Evolutionary conservation across 2,329 filamentous ascomycete genomes (phyloP).

Genomic region (Cadophora sp.): DNA sequence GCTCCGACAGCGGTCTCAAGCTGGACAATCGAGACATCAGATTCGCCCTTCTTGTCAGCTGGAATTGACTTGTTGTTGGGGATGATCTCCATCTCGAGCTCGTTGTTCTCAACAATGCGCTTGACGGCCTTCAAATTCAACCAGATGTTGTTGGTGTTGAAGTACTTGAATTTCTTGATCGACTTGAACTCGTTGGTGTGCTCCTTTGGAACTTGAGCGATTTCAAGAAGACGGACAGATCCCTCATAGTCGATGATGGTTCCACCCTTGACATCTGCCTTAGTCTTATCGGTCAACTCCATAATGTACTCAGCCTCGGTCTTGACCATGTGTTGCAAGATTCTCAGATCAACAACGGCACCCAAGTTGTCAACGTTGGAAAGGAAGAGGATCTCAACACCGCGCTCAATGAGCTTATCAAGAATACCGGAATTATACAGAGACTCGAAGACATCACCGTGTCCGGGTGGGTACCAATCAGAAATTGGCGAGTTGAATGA

Average conservation of each 20-base stretch:
- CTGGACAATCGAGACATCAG: conserved; percentile 95
- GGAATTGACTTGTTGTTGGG: conserved; percentile 99
- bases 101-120: conserved; percentile 97
- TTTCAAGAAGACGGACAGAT: conserved; percentile 94
- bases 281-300: conserved; percentile 99
- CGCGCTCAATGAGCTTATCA: conserved; percentile 92
- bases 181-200: conserved; percentile 99
- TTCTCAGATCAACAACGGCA: conserved; percentile 95
- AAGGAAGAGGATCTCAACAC: conserved; percentile 97
- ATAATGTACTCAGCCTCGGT: conserved; percentile 98
- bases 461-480: conserved; percentile 98
- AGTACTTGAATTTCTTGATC: conserved; percentile 99
- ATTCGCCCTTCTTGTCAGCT: conserved; percentile 99
- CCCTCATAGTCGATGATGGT: conserved; percentile 99
- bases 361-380: conserved; percentile 99
- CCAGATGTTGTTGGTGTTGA: conserved; percentile 99
- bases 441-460: conserved; percentile 99
- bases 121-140: conserved; percentile 97
- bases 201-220: conserved; percentile 99
- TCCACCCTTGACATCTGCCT: conserved; percentile 99
- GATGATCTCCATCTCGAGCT: conserved; percentile 99
- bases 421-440: conserved; percentile 99
- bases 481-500: conserved; percentile 83
- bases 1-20: conserved; percentile 98
- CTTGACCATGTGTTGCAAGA: conserved; percentile 99